Evolutionary conservation across 2,329 filamentous ascomycete species (phyloP), one percentile per base, ranked within the genome.

Genomic region (Diaporthe citriasiana): DNA sequence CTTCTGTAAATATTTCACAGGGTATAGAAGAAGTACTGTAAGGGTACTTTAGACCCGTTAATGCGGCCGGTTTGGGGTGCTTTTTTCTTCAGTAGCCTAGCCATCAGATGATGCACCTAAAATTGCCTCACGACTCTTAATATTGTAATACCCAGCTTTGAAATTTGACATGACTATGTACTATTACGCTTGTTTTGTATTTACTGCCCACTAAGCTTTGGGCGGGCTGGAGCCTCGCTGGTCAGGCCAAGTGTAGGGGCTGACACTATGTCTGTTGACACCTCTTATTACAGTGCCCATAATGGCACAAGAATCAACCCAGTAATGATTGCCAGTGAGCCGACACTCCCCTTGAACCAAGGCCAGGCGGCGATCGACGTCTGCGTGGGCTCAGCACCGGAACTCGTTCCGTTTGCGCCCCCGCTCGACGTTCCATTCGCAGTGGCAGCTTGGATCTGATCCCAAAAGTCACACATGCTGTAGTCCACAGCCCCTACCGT

Each of bases 381-480:
- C 7, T 25, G 33, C 9, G 47, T 19, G 13, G 63, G 22, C 33
- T 50, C 47, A 19, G 45, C 3, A 7, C 47, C 47, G 2, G 63
- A 8, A 8, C 33, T 68, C 12, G 63, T 66, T 8, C 63, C 63
- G 22, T 66, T 66, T 27, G 40, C 19, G n/a, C 38, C 59, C 5
- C 70, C 42, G 33, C 70, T 30, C 27, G 45, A 55, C 10, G 42
- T 55, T 38, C 50, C 60, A 19, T 47, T 66, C 17, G 60, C 4
- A 13, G 10, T 17, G 2, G 51, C 40, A 42, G 40, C 40, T 38
- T 56, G 51, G 22, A 72, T 51, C 6, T 25, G 50, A 59, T 74
- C 72, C 72, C 72, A 74, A 47, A 74, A 74, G 50, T 56, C 69
- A 30, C 72, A 74, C 69, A 71, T 71, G 57, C 68, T 72, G 56